Evolutionary conservation across 73 alveolate species (phyloP).

Genomic region (Symbiodinium natans): DNA sequence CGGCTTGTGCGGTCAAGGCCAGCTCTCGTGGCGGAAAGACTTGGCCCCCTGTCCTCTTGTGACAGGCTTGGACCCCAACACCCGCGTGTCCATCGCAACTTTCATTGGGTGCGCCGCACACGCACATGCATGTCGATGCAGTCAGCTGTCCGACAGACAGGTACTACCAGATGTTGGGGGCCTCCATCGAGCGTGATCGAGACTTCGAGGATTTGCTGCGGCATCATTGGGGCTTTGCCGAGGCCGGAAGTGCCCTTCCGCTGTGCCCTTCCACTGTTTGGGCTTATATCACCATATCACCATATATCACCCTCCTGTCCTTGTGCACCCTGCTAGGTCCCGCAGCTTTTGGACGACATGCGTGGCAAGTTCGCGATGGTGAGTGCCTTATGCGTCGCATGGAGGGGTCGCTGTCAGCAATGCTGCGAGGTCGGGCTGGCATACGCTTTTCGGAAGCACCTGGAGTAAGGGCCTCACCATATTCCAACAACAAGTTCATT

Average conservation of each 20-base stretch:
- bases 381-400: not conserved
- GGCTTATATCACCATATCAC: no score
- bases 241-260: no score
- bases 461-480: not conserved
- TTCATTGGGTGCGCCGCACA: not conserved
- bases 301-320: no score
- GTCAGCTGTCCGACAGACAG: not conserved
- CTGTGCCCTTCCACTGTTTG: no score
- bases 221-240: slow-evolving; percentile 35
- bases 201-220: slow-evolving; percentile 14
- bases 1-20: slow-evolving; percentile 12
- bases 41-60: no score
- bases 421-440: not conserved
- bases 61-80: not conserved
- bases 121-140: not conserved
- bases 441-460: slow-evolving; percentile 13
- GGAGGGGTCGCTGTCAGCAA: no score
- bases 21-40: no score
- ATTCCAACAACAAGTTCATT: not conserved
- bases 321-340: no score
- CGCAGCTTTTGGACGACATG: not conserved
- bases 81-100: not conserved
- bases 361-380: slow-evolving; percentile 21
- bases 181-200: slow-evolving; percentile 27
- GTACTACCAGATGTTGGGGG: slow-evolving; percentile 33